Evolutionary conservation across 208 protist genomes (phyloP), one percentile per base, ranked within the genome.

Genomic region (Leishmania gerbilli): DNA sequence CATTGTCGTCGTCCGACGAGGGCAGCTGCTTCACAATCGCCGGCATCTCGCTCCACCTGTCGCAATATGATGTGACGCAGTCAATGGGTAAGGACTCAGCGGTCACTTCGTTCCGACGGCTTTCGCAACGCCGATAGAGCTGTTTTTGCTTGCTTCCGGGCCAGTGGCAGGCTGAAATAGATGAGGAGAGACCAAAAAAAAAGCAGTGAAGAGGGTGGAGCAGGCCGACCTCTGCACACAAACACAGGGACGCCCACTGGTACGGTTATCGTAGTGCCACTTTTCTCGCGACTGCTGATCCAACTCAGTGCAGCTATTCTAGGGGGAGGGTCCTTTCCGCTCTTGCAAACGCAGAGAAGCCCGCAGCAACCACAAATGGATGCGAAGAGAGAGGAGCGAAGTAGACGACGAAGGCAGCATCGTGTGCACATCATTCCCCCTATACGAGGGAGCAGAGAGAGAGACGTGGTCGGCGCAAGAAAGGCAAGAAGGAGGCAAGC

Each of bases 21-120:
- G 80, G 79, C 31, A 83, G 37, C 84, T 82, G 62, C 77, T 76
- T 62, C 47, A 88, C 76, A 42, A 80, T 53, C 15, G 74, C 76
- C 19, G 84, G 78, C 84, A 87, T 87, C 69, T 55, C 69, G 8
- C 24, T 55, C 11, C 42, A 55, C 69, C 27, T 76, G 51, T 31
- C 17, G 51, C 72, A 27, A n/a, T 40, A 51, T 15, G 3, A 17
- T 74, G 27, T 74, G 69, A 51, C 17, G 17, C 13, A 13, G 21
- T 74, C 2, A 27, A 37, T 31, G 27, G 24, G 31, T 3, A 68
- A 42, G 17, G 31, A 15, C 31, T 3, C 62, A 8, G 62, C 0
- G 31, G 21, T 8, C 2, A 45, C 19, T 74, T 74, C 27, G 45
- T 1, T 31, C 11, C 11, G 69, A 51, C 15, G 69, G 13, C 45